These are phyloP conservation scores for Urtica urens DNA, from an alignment of 306 rosid species.

Conservation along the genomic window DNA sequence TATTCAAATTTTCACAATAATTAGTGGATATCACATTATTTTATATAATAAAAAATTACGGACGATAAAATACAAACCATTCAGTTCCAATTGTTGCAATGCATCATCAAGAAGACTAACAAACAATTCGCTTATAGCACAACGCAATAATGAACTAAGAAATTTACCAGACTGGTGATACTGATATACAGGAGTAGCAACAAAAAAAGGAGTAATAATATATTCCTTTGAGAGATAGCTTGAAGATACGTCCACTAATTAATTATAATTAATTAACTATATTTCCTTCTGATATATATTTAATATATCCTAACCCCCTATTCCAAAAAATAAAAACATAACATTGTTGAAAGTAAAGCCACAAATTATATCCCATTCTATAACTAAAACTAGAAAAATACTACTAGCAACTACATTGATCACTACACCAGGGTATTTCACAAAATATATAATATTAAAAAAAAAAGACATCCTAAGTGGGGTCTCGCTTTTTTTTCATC, in stretches of 20 bases:
- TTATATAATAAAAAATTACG: too few relatives aligned
- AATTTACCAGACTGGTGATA: too few relatives aligned
- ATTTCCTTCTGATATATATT: slow-evolving; percentile 25
- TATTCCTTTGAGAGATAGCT: slow-evolving; percentile 47
- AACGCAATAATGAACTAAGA: too few relatives aligned
- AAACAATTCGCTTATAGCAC: too few relatives aligned
- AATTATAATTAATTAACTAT: neutral
- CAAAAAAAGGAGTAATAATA: slow-evolving; percentile 28
- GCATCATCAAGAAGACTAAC: too few relatives aligned
- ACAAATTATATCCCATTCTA: slow-evolving; percentile 20
- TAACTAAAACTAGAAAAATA: slow-evolving; percentile 37
- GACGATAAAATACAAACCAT: too few relatives aligned
- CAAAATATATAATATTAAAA: neutral
- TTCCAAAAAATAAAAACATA: slow-evolving; percentile 15
- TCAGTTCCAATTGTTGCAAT: too few relatives aligned
- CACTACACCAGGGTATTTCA: slow-evolving; percentile 46
- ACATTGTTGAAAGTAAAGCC: slow-evolving; percentile 32
- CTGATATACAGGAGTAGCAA: too few relatives aligned
- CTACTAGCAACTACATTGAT: slow-evolving; percentile 41
- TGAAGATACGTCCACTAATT: slow-evolving; percentile 34
- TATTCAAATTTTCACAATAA: too few relatives aligned
- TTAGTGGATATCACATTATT: too few relatives aligned
- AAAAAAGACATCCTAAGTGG: slow-evolving; percentile 42
- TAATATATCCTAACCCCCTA: slow-evolving; percentile 46
- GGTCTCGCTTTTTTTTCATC: slow-evolving; percentile 27